Evolutionary conservation across 1,139 yeast genomes (phyloP).

Genomic region (Tardiomyces depauwii): DNA sequence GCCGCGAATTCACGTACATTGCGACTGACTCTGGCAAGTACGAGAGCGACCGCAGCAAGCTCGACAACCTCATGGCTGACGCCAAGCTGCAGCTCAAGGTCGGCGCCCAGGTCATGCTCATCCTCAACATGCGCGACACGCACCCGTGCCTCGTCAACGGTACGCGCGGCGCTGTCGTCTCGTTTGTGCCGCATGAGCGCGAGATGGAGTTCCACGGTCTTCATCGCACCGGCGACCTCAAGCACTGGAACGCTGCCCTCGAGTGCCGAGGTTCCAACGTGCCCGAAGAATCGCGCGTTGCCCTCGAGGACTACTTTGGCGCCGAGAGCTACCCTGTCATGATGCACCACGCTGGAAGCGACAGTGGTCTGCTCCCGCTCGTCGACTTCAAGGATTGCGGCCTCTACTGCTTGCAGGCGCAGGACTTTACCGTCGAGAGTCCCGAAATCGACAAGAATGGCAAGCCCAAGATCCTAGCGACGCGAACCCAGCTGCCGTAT

Average conservation of each 20-base stretch:
- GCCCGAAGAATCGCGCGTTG: background rate
- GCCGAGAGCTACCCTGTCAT: background rate
- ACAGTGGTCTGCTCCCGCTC: conserved; percentile 7
- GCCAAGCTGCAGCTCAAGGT: conserved; percentile 35
- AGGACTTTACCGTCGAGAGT: conserved; percentile 7
- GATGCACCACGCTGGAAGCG: background rate
- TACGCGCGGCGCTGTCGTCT: conserved; percentile 39
- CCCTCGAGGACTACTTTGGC: background rate
- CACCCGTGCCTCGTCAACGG: conserved; percentile 39
- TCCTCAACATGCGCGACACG: conserved; percentile 33
- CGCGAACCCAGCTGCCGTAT: conserved; percentile 58
- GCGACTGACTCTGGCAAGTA: conserved; percentile 38
- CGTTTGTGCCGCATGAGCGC: conserved; percentile 27
- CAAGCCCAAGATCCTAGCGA: conserved; percentile 13
- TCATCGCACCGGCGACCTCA: background rate
- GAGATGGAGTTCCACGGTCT: conserved; percentile 6
- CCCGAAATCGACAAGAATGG: conserved; percentile 4
- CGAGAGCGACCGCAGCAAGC: conserved; percentile 7
- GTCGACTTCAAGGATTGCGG: conserved; percentile 12
- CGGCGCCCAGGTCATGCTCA: conserved; percentile 52
- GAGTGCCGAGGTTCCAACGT: background rate
- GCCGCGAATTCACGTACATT: conserved; percentile 27
- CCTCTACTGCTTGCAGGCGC: conserved; percentile 7
- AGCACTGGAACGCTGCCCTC: background rate
- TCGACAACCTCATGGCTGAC: conserved; percentile 26